These are phyloP conservation scores for Heliamphora exappendiculata DNA, from an alignment of 148 eudicot species.

Conservation along the genomic window DNA sequence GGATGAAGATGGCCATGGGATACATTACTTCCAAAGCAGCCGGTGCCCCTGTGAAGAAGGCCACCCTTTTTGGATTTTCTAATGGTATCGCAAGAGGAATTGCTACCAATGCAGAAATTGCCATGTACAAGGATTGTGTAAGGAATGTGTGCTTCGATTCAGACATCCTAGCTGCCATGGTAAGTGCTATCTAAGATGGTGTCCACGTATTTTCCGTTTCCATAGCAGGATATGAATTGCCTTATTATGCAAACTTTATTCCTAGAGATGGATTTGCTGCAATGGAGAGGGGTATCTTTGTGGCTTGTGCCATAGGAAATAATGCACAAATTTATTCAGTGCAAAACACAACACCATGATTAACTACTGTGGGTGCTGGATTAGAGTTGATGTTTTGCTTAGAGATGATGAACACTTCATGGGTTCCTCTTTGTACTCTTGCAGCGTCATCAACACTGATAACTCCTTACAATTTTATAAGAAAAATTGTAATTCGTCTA, in stretches of 20 bases:
- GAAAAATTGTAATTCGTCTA: not conserved
- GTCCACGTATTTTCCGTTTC: not conserved
- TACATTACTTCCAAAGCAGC: not conserved
- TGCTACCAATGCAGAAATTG: not conserved
- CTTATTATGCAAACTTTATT: not conserved
- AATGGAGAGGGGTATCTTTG: not conserved
- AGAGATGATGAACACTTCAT: not conserved
- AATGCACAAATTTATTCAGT: too few relatives aligned
- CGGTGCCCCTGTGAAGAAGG: not conserved
- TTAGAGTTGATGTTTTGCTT: not conserved
- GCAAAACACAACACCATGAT: too few relatives aligned
- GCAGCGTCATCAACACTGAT: not conserved
- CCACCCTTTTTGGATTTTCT: not conserved
- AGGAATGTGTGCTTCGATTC: not conserved
- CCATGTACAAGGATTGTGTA: not conserved
- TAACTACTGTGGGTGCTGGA: too few relatives aligned
- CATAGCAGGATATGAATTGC: not conserved
- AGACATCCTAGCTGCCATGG: not conserved
- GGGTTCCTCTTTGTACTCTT: not conserved
- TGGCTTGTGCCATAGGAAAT: not conserved
- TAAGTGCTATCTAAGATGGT: not conserved
- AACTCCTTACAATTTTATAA: not conserved
- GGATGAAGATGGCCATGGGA: not conserved
- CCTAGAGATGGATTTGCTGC: not conserved
- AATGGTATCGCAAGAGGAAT: not conserved